Evolutionary conservation across 495 filamentous ascomycete genomes (phyloP).

Genomic region (Neurospora sp.): DNA sequence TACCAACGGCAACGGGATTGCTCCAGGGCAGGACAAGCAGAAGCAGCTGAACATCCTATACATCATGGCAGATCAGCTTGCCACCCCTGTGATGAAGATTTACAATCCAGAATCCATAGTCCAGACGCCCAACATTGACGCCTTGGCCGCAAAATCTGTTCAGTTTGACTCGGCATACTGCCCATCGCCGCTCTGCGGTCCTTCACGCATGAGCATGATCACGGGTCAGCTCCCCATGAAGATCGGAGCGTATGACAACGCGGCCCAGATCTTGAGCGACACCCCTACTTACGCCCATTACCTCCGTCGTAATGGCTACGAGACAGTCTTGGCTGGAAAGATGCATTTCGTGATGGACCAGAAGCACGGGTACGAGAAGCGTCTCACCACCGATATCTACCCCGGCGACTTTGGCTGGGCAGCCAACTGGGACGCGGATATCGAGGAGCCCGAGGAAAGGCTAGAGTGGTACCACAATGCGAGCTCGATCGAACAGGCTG

Average conservation of each 20-base stretch:
- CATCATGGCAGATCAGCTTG: constrained; percentile 87
- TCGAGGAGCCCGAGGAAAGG: constrained; percentile 56
- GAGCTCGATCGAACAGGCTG: constrained; percentile 77
- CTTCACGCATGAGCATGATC: constrained; percentile 81
- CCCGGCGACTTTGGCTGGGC: constrained; percentile 85
- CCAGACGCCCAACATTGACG: constrained; percentile 76
- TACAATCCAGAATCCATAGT: constrained; percentile 73
- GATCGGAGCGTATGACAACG: constrained; percentile 83
- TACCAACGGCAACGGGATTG: background rate
- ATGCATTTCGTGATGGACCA: constrained; percentile 96
- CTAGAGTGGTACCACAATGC: constrained; percentile 91
- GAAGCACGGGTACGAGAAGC: constrained; percentile 79
- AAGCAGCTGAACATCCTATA: constrained; percentile 30
- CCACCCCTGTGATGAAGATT: constrained; percentile 73
- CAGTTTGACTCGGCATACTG: constrained; percentile 87
- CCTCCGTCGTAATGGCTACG: constrained; percentile 71
- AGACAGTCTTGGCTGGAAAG: constrained; percentile 83
- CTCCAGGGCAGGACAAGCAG: constrained; percentile 1
- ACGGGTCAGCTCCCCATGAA: constrained; percentile 77
- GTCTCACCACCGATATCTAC: constrained; percentile 87
- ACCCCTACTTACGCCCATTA: constrained; percentile 84
- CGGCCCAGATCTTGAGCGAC: constrained; percentile 61
- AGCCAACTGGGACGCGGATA: constrained; percentile 64
- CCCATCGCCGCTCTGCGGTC: constrained; percentile 79
- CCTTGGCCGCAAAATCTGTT: constrained; percentile 64